These are phyloP conservation scores for Ehretia macrophylla DNA, from an alignment of 257 asterid genomes.

Conservation along the genomic window DNA sequence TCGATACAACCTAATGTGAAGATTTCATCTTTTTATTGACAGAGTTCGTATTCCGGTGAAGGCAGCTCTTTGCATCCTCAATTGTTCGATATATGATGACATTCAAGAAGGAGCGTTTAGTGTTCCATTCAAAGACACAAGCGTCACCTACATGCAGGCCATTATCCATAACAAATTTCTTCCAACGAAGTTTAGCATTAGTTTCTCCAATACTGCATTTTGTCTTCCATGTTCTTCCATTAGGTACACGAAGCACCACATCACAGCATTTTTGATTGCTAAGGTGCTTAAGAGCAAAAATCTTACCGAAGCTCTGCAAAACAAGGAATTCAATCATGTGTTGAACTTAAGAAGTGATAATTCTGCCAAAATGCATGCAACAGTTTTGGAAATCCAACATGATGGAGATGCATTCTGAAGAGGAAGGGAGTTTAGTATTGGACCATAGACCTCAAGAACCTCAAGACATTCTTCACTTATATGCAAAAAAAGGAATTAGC, in stretches of 20 bases:
- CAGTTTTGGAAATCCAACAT: neutral
- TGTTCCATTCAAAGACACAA: slow-evolving; percentile 18
- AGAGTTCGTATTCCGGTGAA: no score
- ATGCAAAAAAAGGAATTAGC: no score
- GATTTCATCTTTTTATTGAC: no score
- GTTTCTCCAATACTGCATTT: neutral
- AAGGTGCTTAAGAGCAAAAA: neutral
- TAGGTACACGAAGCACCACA: neutral
- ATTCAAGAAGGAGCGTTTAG: neutral
- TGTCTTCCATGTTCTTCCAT: slow-evolving; percentile 5
- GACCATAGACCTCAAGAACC: no score
- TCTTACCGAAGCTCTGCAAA: slow-evolving; percentile 3
- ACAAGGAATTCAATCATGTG: neutral
- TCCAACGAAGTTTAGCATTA: slow-evolving; percentile 10
- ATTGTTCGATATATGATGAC: neutral
- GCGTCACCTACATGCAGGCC: slow-evolving; percentile 11
- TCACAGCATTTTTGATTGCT: neutral
- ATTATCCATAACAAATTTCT: slow-evolving; percentile 20
- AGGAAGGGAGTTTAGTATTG: no score
- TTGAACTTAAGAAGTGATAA: no score
- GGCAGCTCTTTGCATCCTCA: neutral
- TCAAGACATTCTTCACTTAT: no score
- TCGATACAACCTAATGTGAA: no score
- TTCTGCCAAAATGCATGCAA: no score
- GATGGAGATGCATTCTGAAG: neutral